These are phyloP conservation scores for Raffaelea arxii DNA, from an alignment of 2,329 filamentous ascomycete species.

Conservation along the genomic window DNA sequence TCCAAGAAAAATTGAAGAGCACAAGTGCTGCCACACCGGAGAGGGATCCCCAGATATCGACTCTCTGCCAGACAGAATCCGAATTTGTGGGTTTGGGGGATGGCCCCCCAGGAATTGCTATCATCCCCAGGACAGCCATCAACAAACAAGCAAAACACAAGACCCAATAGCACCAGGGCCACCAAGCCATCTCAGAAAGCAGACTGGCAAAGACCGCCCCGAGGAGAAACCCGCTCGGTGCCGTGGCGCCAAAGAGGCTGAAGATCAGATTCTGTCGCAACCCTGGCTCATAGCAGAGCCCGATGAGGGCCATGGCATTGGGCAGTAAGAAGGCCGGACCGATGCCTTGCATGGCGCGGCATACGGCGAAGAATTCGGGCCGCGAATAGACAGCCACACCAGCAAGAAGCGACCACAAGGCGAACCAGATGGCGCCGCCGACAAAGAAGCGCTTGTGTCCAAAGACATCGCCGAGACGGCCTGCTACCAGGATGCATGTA, in stretches of 20 bases:
- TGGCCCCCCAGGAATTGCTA: slow-evolving; percentile 17
- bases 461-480: slow-evolving; percentile 41
- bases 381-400: slow-evolving; percentile 27
- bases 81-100: slow-evolving; percentile 11
- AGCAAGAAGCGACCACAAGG: slow-evolving; percentile 32
- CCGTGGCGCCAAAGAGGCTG: slow-evolving; percentile 34
- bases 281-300: slow-evolving; percentile 35
- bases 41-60: slow-evolving; percentile 8
- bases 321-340: slow-evolving; percentile 42
- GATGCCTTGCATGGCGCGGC: slow-evolving; percentile 36
- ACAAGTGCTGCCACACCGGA: slow-evolving; percentile 6
- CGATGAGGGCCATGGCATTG: slow-evolving; percentile 40
- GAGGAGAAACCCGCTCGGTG: slow-evolving; percentile 32
- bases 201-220: slow-evolving; percentile 29
- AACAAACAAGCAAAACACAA: slow-evolving; percentile 9
- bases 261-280: slow-evolving; percentile 32
- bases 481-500: slow-evolving; percentile 41
- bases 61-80: background rate
- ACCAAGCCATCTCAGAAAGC: slow-evolving; percentile 23
- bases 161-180: slow-evolving; percentile 29
- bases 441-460: slow-evolving; percentile 39
- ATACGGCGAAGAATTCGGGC: slow-evolving; percentile 30
- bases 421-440: slow-evolving; percentile 30
- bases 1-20: slow-evolving; percentile 10
- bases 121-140: slow-evolving; percentile 9